Base-by-base conservation (phyloP, 176 grass and related monocot species). In the Avena sativa region DNA sequence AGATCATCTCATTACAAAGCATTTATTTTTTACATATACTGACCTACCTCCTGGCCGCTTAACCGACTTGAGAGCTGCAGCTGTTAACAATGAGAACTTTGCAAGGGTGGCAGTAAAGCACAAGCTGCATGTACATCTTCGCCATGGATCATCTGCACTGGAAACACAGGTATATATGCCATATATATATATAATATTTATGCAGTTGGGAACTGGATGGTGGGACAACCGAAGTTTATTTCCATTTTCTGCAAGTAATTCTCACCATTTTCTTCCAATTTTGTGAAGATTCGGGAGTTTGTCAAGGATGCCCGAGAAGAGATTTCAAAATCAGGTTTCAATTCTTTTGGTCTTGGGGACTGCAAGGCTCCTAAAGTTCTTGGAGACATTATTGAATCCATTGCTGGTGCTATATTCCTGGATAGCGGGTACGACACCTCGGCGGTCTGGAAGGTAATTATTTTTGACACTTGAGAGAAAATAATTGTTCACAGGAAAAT, bases 31-130 rank as follows among this genome's bases (percentile, higher is more conserved):
- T 56, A 96, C 92, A 20, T 99, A 99, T 87, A 96, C 97, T 2
- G 85, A 99, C 83, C 83, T 99, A 81, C 97, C 97, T 81, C 97
- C 94, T 89, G 97, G 97, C 1, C 89, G 94, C 78, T 83, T 99
- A 81, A 99, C 97, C 9, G 97, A 99, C 82, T 88, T 96, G 71
- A 90, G 94, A 78, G 97, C 97, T 79, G 97, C 97, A 59, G 97
- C 97, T 36, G 97, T 99, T 64, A 99, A 99, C 86, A 99, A 99
- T 60, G 97, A 99, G 81, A 99, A 99, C 80, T 99, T 99, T 90
- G 97, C 97, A 16, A 91, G 94, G 74, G 94, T 99, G 77, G 91
- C 92, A 74, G 97, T 99, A 26, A 96, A 93, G 25, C 94, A 93
- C 83, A 96, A 94, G 74, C 67, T 99, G 76, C 97, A 99, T 53